These are phyloP conservation scores for Penicillium janthinellum DNA, from an alignment of 2,329 filamentous ascomycete genomes.

Conservation along the genomic window DNA sequence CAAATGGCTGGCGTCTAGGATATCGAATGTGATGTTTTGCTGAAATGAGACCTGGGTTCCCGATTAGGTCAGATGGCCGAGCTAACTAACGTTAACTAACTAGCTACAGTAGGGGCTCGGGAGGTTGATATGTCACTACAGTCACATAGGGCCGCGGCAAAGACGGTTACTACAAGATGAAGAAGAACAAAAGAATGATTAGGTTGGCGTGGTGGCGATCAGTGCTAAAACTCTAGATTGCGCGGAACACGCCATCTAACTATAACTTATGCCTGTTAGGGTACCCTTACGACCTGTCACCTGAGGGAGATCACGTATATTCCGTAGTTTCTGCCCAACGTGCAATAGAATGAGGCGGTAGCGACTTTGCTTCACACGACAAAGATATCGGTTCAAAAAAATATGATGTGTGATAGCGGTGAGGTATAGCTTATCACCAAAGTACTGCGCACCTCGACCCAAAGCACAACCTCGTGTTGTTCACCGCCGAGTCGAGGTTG, in stretches of 20 bases:
- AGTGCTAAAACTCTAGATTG: neutral
- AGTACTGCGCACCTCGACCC: neutral
- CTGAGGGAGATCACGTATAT: neutral
- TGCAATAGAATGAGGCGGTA: neutral
- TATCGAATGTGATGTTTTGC: no score
- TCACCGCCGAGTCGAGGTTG: constrained; percentile 13
- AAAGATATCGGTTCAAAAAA: neutral
- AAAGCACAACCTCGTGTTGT: neutral
- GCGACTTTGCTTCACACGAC: neutral
- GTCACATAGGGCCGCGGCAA: neutral
- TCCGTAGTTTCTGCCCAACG: neutral
- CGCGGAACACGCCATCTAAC: neutral
- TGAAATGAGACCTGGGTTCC: constrained; percentile 16
- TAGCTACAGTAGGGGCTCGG: neutral
- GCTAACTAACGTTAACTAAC: neutral
- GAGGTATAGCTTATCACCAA: neutral
- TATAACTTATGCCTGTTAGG: neutral
- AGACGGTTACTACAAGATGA: neutral
- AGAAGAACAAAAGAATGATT: neutral
- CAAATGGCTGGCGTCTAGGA: no score
- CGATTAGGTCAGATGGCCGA: constrained; percentile 20
- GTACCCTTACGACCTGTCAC: neutral
- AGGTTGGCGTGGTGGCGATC: neutral
- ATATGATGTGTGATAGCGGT: neutral
- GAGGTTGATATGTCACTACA: neutral